Conservation (phyloP, 2,329 filamentous ascomycete genomes). For the Colletotrichum sp. region DNA sequence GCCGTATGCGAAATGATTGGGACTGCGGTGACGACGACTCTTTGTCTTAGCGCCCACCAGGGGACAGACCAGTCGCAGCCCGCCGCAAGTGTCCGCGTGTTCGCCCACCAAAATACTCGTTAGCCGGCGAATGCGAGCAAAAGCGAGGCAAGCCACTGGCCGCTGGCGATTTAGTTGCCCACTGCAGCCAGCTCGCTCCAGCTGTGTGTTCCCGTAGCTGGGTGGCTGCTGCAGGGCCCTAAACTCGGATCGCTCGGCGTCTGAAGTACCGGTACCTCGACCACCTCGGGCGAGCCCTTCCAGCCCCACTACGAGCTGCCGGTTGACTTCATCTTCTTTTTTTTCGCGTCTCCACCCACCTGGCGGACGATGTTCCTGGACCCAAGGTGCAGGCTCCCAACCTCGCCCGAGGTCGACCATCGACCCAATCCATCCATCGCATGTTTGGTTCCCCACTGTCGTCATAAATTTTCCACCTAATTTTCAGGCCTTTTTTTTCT, state of each 20-base stretch:
- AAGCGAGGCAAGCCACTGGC: neutral
- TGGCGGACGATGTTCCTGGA: neutral
- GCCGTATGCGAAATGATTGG: conserved; percentile 2
- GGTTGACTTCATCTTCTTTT: neutral
- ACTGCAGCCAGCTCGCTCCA: neutral
- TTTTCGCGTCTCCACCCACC: neutral
- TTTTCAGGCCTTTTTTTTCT: neutral
- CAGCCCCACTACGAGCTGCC: neutral
- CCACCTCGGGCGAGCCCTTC: neutral
- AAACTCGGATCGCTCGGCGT: neutral
- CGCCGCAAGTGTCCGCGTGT: conserved; percentile 3
- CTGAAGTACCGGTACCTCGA: conserved; percentile 9
- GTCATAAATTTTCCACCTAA: conserved; percentile 3
- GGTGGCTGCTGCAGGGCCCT: neutral
- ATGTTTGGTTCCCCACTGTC: conserved; percentile 1
- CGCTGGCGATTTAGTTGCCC: neutral
- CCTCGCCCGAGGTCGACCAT: neutral
- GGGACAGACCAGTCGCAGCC: neutral
- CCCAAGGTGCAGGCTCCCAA: neutral
- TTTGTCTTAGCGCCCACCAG: conserved; percentile 6
- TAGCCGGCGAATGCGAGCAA: neutral
- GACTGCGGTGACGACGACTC: conserved; percentile 10
- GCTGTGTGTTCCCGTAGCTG: neutral
- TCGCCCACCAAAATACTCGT: neutral
- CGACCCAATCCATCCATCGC: neutral